Percentiles rank a stretch among this genome's conserved stretches.
These are phyloP conservation scores for Aspergillus kassunensis DNA, from an alignment of 495 filamentous ascomycete genomes.

Conservation along the genomic window DNA sequence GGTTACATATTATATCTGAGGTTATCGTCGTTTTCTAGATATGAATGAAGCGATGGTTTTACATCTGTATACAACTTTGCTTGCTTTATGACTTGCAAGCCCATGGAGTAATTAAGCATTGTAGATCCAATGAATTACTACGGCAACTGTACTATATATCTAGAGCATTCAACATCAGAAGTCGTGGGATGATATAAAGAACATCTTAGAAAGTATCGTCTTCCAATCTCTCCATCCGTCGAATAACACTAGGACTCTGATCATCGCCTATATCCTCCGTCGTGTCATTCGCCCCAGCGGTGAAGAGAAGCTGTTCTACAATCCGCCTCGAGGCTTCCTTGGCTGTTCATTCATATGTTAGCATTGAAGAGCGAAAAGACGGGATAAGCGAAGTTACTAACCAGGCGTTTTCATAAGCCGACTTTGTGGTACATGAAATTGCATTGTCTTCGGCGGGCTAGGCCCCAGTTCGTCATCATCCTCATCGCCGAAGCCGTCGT, in stretches of 20 bases:
- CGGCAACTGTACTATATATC: too few species aligned
- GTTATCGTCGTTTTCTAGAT: too few species aligned
- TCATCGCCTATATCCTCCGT: constrained; percentile 47
- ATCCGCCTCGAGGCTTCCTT: constrained; percentile 89
- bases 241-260: constrained; percentile 72
- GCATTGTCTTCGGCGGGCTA: constrained; percentile 95
- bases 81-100: too few species aligned
- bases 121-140: too few species aligned
- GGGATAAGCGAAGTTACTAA: constrained; percentile 38
- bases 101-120: too few species aligned
- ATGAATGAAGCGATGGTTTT: too few species aligned
- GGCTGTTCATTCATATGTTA: constrained; percentile 42
- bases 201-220: constrained; percentile 71
- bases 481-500: constrained; percentile 48
- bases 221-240: constrained; percentile 58
- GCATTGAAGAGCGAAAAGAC: not conserved
- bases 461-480: constrained; percentile 54
- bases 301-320: constrained; percentile 83
- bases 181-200: too few species aligned
- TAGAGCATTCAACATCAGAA: too few species aligned
- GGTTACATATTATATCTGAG: too few species aligned
- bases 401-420: constrained; percentile 88
- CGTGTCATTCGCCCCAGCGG: constrained; percentile 57
- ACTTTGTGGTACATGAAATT: constrained; percentile 86
- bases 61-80: too few species aligned